Conservation (phyloP, 345 rosid species). For the Murraya koenigii region DNA sequence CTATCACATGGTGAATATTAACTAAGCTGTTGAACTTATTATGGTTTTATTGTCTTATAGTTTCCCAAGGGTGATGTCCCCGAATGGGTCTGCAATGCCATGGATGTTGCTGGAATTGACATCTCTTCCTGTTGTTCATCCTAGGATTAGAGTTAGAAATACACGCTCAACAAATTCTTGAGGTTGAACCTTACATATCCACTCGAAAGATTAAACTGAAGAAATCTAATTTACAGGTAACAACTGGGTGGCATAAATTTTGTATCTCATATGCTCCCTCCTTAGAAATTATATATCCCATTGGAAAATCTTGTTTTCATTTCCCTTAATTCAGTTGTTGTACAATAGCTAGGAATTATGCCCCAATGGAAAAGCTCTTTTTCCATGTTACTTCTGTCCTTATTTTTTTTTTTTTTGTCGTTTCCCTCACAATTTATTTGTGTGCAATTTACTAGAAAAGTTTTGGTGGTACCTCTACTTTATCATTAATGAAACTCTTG, state of each 20-base stretch:
- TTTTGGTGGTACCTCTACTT: background rate
- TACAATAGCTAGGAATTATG: background rate
- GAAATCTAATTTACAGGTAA: conserved; percentile 19
- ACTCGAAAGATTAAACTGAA: conserved; percentile 3
- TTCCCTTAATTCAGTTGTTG: background rate
- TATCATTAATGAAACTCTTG: background rate
- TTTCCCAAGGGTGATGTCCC: conserved; percentile 78
- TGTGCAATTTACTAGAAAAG: background rate
- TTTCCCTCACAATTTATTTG: background rate
- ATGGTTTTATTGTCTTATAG: conserved; percentile 34
- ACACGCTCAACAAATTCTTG: background rate
- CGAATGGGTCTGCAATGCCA: conserved; percentile 81
- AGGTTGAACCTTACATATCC: background rate
- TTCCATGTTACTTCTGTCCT: too few species aligned
- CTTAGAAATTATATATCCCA: background rate
- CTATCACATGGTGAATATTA: background rate
- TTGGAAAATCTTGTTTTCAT: background rate
- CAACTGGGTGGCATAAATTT: conserved; percentile 31
- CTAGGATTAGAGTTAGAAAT: conserved; percentile 1
- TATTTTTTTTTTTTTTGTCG: too few species aligned
- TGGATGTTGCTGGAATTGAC: conserved; percentile 77
- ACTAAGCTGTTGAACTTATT: background rate
- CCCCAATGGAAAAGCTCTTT: background rate
- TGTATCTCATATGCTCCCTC: conserved; percentile 32
- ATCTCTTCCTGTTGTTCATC: conserved; percentile 56